phyloP scores from a whole-genome alignment of 768 basidiomycete genomes.

The Gymnopilus junonius region DNA sequence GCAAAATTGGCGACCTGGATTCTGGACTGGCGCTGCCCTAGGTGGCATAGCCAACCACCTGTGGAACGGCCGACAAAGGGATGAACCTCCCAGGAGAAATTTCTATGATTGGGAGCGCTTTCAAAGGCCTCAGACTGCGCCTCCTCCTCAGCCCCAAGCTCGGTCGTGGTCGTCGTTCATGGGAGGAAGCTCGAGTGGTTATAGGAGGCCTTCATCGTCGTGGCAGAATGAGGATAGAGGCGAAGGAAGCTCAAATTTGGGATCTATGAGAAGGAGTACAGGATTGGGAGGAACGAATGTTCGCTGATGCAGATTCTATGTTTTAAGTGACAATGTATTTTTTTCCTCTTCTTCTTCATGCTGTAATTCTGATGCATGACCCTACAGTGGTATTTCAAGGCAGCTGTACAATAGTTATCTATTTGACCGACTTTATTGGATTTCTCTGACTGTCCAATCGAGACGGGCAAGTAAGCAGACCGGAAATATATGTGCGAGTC shows the following conservation, averaged over 20 bases:
- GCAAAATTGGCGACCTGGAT: constrained; percentile 67
- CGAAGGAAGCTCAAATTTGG: constrained; percentile 72
- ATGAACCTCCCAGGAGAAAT: constrained; percentile 17
- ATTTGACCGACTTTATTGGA: background rate
- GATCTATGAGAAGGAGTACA: constrained; percentile 75
- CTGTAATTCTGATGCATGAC: background rate
- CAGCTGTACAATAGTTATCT: background rate
- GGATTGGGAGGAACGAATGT: constrained; percentile 74
- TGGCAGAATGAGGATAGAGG: constrained; percentile 55
- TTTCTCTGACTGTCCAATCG: background rate
- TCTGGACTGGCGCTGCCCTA: constrained; percentile 82
- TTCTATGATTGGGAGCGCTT: constrained; percentile 64
- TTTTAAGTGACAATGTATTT: background rate
- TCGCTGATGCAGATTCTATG: constrained; percentile 14
- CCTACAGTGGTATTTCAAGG: background rate
- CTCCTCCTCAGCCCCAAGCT: constrained; percentile 22
- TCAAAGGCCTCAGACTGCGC: background rate
- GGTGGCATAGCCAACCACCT: constrained; percentile 72
- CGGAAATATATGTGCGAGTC: no score
- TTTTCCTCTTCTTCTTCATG: background rate
- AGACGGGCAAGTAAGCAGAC: background rate
- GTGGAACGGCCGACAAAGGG: constrained; percentile 41
- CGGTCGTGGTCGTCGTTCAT: constrained; percentile 23
- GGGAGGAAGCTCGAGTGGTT: constrained; percentile 21
- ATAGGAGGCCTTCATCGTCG: constrained; percentile 26